Base-by-base conservation (phyloP, 352 stramenopile species). In the Phytophthora podocarpi region DNA sequence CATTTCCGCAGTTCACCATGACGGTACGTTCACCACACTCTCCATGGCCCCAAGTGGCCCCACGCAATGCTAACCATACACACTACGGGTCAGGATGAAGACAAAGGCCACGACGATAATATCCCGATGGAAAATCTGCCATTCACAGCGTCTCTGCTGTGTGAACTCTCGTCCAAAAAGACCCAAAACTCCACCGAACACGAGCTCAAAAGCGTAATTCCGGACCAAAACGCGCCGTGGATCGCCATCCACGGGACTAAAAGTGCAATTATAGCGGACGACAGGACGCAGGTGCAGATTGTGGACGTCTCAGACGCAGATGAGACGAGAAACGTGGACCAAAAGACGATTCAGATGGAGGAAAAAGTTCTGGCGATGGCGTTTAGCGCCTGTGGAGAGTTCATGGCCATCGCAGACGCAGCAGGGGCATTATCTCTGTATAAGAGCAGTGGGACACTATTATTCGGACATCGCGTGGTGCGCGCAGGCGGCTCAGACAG, bases 361-460 rank as follows among this genome's bases (percentile, higher is more conserved):
- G 32, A 66, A 20, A 34, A 50, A 11, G 63, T 78, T 13, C 27
- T 55, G 45, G 67, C 62, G 11, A 40, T 80, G 48, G 51, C 67
- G 8, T 74, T 82, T 16, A 82, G 70, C 30, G 42, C 28, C n/a
- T 79, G 70, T 46, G 70, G 73, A 10, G 45, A 43, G 2, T 79
- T 66, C 21, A 16, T 82, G 15, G 73, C 73, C 12, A 36, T 80
- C 15, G 67, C 63, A 53, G 67, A 82, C 26, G 39, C 24, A 4
- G 24, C 54, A 20, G 70, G 67, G 18, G 49, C 31, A 8, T 13
- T 82, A 16, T 68, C 57, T 43, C 40, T 82, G 5, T 74, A 73
- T n/a, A 77, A 68, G 5, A 66, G 12, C 37, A 59, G 46, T 9
- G 70, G 70, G 5, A 41, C 59, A 28, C 6, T 51, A 7, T 34